Evolutionary conservation across 2,329 filamentous ascomycete genomes (phyloP).

Genomic region (Calonectria pseudoreteaudii): DNA sequence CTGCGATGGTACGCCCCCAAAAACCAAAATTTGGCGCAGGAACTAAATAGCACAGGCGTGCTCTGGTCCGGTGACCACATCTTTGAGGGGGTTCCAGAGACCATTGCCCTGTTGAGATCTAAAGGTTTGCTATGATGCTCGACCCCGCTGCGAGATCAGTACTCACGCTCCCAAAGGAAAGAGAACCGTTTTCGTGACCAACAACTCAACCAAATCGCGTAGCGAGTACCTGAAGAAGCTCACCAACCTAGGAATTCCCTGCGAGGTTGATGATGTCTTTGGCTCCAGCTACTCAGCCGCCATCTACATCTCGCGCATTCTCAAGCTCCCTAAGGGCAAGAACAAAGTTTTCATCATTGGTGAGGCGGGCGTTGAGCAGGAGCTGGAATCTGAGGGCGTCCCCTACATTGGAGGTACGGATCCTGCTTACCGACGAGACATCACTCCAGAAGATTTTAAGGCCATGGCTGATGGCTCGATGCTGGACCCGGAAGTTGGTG

Average conservation of each 20-base stretch:
- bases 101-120: slow-evolving; percentile 82
- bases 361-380: slow-evolving; percentile 90
- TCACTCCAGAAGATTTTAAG: slow-evolving; percentile 83
- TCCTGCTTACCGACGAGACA: slow-evolving; percentile 79
- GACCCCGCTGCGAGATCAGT: background rate
- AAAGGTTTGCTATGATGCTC: slow-evolving; percentile 67
- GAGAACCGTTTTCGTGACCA: slow-evolving; percentile 94
- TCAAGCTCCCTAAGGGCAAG: slow-evolving; percentile 80
- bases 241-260: slow-evolving; percentile 81
- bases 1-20: slow-evolving; percentile 82
- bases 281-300: slow-evolving; percentile 94
- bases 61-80: slow-evolving; percentile 96
- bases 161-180: slow-evolving; percentile 71
- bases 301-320: slow-evolving; percentile 94
- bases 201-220: slow-evolving; percentile 98
- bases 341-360: slow-evolving; percentile 96
- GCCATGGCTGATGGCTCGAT: slow-evolving; percentile 79
- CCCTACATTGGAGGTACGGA: slow-evolving; percentile 90
- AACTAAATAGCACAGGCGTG: slow-evolving; percentile 72
- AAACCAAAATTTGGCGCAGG: background rate
- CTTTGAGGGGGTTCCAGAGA: slow-evolving; percentile 87
- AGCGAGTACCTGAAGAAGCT: slow-evolving; percentile 95
- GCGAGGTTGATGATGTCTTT: slow-evolving; percentile 89
- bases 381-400: slow-evolving; percentile 83
- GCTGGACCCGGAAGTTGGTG: slow-evolving; percentile 88